Evolutionary conservation across 441 rosid genomes (phyloP).

Genomic region (Gossypium lobatum): DNA sequence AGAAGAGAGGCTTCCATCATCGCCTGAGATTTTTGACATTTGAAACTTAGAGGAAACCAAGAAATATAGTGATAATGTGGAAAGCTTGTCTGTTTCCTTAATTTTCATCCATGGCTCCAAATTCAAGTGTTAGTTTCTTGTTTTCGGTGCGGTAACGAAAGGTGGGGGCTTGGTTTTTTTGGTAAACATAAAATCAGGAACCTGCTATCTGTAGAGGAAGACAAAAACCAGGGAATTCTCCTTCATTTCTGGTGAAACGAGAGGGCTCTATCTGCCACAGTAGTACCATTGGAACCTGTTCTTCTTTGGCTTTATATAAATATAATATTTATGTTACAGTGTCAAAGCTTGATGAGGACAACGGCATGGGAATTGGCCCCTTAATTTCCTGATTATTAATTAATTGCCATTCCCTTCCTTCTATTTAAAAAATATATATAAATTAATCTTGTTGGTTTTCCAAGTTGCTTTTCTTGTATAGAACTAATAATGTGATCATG

Average conservation of each 20-base stretch:
- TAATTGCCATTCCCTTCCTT: background rate
- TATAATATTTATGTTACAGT: slow-evolving; percentile 11
- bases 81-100: slow-evolving; percentile 5
- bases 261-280: slow-evolving; percentile 2
- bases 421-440: too few relatives aligned
- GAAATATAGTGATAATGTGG: slow-evolving; percentile 4
- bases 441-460: background rate
- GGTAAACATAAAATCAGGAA: slow-evolving; percentile 37
- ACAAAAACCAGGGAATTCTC: slow-evolving; percentile 36
- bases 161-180: slow-evolving; percentile 20
- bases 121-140: slow-evolving; percentile 13
- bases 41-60: background rate
- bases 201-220: slow-evolving; percentile 29
- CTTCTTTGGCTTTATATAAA: slow-evolving; percentile 45
- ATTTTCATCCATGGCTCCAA: slow-evolving; percentile 6
- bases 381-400: background rate
- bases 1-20: slow-evolving; percentile 66
- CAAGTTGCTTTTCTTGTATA: background rate
- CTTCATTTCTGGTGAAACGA: slow-evolving; percentile 25
- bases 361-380: slow-evolving; percentile 13
- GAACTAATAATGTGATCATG: background rate
- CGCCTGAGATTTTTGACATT: slow-evolving; percentile 61
- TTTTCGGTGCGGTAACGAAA: background rate
- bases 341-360: slow-evolving; percentile 16
- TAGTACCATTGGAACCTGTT: slow-evolving; percentile 30